phyloP scores from a whole-genome alignment of 441 rosid genomes.

The Hypseocharis bilobata region DNA sequence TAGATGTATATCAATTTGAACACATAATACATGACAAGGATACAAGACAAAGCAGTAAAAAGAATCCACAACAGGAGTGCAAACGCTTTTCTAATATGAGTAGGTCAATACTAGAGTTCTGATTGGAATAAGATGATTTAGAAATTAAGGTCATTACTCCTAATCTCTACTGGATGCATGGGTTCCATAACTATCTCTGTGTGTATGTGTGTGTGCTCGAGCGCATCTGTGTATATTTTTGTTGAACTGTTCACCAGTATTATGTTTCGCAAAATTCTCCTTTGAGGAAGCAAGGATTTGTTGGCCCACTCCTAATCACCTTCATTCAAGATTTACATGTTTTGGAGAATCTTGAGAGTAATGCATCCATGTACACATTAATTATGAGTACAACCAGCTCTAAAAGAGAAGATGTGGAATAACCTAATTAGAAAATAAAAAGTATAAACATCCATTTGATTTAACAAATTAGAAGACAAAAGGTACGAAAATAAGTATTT shows the following conservation, averaged over 20 bases:
- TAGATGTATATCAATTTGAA: neutral
- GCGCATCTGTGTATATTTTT: neutral
- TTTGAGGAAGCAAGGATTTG: constrained; percentile 1
- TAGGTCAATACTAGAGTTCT: neutral
- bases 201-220: neutral
- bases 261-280: neutral
- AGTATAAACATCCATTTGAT: too few relatives aligned
- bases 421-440: too few relatives aligned
- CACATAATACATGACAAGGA: neutral
- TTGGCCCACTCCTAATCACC: neutral
- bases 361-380: neutral
- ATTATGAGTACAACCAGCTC: neutral
- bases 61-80: constrained; percentile 1
- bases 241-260: neutral
- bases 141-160: neutral
- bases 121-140: neutral
- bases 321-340: neutral
- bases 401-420: neutral
- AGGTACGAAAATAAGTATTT: too few relatives aligned
- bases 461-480: too few relatives aligned
- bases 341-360: neutral
- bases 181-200: neutral
- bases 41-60: neutral
- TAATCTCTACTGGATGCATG: neutral
- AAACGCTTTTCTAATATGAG: neutral